Percentiles rank a stretch among this genome's conserved stretches.
Conservation (phyloP, 148 eudicot species). For the Heliosperma pusillum region DNA sequence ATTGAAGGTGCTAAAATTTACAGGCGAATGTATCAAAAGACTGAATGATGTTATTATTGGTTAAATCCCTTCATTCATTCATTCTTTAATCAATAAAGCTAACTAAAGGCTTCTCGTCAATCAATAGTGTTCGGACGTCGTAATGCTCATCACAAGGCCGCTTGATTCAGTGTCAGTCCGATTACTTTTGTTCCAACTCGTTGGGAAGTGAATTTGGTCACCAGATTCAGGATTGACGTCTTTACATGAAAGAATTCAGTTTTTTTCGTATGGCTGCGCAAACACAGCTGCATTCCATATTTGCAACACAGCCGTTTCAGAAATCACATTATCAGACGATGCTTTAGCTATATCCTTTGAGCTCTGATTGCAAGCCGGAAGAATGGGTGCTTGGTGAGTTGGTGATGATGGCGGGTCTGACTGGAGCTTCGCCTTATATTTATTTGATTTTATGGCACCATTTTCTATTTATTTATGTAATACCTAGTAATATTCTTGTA, state of each 20-base stretch:
- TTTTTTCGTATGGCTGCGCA: not conserved
- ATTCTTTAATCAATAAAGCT: constrained; percentile 4
- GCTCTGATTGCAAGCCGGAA: not conserved
- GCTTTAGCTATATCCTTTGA: not conserved
- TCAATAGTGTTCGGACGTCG: not conserved
- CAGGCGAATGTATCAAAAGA: constrained; percentile 76
- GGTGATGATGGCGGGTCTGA: not conserved
- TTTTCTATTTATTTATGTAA: not conserved
- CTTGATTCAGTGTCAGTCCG: not conserved
- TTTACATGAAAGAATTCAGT: not conserved
- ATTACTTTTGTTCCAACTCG: not conserved
- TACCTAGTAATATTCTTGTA: not conserved
- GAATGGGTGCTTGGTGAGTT: not conserved
- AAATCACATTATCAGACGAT: not conserved
- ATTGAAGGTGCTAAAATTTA: constrained; percentile 73
- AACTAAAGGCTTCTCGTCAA: not conserved
- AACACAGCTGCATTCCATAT: not conserved
- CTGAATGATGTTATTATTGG: constrained; percentile 10
- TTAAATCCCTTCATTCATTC: not conserved
- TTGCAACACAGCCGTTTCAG: not conserved
- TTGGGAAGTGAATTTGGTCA: not conserved
- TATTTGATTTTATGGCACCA: not conserved
- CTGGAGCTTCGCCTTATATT: not conserved
- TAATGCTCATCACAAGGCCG: not conserved
- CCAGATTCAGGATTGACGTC: not conserved